Conservation (phyloP, 257 asterid genomes). For the Salvia hispanica region DNA sequence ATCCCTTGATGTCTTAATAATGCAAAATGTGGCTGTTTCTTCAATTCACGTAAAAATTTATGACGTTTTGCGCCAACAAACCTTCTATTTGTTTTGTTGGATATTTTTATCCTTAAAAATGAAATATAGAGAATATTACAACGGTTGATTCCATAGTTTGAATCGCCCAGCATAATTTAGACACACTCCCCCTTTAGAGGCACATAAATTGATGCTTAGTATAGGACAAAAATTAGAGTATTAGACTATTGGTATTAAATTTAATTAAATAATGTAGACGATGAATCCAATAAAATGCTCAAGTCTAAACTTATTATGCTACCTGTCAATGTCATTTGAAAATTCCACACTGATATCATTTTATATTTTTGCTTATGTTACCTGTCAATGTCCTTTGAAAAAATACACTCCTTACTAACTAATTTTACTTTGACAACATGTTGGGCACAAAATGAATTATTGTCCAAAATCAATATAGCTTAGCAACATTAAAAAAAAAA, state of each 20-base stretch:
- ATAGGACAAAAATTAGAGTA: constrained; percentile 4
- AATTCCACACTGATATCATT: not conserved
- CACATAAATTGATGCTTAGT: constrained; percentile 3
- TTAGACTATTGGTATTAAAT: not conserved
- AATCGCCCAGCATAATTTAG: constrained; percentile 34
- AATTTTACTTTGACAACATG: no score
- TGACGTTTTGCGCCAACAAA: not conserved
- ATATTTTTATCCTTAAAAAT: not conserved
- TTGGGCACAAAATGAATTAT: no score
- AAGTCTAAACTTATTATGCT: constrained; percentile 19
- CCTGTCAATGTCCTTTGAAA: no score
- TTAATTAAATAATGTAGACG: constrained; percentile 22
- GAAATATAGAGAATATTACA: constrained; percentile 21
- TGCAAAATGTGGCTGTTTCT: no score
- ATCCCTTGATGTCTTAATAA: no score
- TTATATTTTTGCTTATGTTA: not conserved
- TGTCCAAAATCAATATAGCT: no score
- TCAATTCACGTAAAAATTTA: not conserved
- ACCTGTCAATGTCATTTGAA: constrained; percentile 19
- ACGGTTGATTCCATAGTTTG: constrained; percentile 34
- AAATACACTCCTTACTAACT: not conserved
- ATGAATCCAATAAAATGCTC: constrained; percentile 42
- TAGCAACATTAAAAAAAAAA: no score
- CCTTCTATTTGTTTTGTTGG: not conserved
- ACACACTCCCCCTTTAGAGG: not conserved